phyloP scores from a whole-genome alignment of 2,329 filamentous ascomycete species.

The Metarhizium sp. region DNA sequence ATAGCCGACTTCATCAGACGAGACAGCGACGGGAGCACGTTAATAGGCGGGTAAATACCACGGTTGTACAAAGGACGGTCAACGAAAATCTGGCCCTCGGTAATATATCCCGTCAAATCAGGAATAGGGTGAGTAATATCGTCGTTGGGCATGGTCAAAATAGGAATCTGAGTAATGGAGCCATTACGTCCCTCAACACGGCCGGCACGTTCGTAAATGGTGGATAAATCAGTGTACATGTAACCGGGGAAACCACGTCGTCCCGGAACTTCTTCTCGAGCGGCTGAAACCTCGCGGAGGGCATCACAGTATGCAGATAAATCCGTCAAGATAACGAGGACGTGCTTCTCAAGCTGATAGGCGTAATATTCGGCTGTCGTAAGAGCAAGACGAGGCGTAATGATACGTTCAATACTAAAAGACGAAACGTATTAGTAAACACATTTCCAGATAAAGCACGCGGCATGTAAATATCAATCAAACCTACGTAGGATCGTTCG shows the following conservation, averaged over 20 bases:
- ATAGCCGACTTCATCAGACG: slow-evolving; percentile 99
- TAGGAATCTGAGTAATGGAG: slow-evolving; percentile 98
- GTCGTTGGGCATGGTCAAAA: slow-evolving; percentile 99
- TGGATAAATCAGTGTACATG: slow-evolving; percentile 99
- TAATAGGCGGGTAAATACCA: slow-evolving; percentile 97
- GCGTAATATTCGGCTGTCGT: slow-evolving; percentile 99
- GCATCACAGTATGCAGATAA: slow-evolving; percentile 97
- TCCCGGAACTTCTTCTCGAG: slow-evolving; percentile 96
- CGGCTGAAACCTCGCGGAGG: slow-evolving; percentile 94
- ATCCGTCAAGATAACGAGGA: slow-evolving; percentile 96
- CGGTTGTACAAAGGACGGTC: slow-evolving; percentile 92
- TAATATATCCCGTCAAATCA: slow-evolving; percentile 98
- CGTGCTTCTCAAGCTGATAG: slow-evolving; percentile 99
- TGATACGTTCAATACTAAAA: slow-evolving; percentile 92
- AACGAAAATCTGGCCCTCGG: slow-evolving; percentile 96
- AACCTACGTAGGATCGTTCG: slow-evolving; percentile 94
- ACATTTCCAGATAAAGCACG: background rate
- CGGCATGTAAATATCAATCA: background rate
- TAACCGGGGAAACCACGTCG: slow-evolving; percentile 99
- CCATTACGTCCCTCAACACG: slow-evolving; percentile 95
- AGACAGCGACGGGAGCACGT: slow-evolving; percentile 93
- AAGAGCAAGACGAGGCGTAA: slow-evolving; percentile 93
- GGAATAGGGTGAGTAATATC: slow-evolving; percentile 99
- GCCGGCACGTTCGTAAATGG: slow-evolving; percentile 97
- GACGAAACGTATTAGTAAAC: background rate